These are phyloP conservation scores for Acanthamoeba polyphaga DNA, from an alignment of 208 protist species.

Conservation along the genomic window DNA sequence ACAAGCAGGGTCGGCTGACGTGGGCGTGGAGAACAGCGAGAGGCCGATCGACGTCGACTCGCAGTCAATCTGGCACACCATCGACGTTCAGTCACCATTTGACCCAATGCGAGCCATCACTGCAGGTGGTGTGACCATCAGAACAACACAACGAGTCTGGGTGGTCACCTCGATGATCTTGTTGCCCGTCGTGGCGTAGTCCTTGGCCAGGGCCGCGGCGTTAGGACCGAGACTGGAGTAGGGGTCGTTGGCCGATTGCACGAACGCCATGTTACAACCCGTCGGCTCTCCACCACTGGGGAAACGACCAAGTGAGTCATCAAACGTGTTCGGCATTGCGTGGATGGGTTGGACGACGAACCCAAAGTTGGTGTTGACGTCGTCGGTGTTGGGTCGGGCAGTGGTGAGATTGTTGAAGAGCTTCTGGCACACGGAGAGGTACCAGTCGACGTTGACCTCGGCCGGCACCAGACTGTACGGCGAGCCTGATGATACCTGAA, in stretches of 20 bases:
- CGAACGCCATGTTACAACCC: constrained; percentile 74
- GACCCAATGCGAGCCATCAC: background rate
- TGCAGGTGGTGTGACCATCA: background rate
- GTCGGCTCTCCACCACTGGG: constrained; percentile 28
- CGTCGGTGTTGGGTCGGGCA: background rate
- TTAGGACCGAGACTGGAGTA: background rate
- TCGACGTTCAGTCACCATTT: background rate
- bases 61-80: background rate
- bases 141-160: background rate
- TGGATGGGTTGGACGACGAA: background rate
- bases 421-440: constrained; percentile 53
- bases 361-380: constrained; percentile 59
- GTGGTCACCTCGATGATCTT: background rate
- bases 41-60: background rate
- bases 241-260: constrained; percentile 57
- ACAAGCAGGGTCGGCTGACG: background rate
- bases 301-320: background rate
- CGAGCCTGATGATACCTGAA: background rate
- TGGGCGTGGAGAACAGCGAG: background rate
- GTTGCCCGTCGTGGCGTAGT: constrained; percentile 21
- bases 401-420: constrained; percentile 16
- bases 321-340: too few species aligned
- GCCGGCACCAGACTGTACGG: constrained; percentile 21
- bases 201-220: background rate
- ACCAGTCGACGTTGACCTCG: constrained; percentile 37